These are phyloP conservation scores for Russula abietina DNA, from an alignment of 768 basidiomycete genomes.

Conservation along the genomic window DNA sequence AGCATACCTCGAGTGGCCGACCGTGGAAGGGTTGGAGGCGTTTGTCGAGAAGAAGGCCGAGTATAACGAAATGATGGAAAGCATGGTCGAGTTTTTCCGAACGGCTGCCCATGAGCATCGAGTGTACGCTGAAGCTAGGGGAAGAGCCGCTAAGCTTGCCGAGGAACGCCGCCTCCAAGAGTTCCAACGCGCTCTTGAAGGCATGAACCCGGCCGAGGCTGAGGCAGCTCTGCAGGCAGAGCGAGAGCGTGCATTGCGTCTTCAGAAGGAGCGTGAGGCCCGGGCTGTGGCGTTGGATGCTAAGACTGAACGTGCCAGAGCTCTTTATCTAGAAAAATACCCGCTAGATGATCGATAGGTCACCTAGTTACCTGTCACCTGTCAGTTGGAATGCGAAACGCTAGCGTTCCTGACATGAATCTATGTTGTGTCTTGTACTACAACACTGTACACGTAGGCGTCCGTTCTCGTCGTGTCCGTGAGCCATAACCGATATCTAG, in stretches of 20 bases:
- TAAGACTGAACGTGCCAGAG: neutral
- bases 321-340: neutral
- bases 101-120: neutral
- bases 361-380: no score
- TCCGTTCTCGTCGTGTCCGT: neutral
- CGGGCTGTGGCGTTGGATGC: neutral
- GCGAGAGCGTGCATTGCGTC: neutral
- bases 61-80: neutral
- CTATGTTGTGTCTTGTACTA: neutral
- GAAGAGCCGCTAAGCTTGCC: neutral
- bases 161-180: conserved; percentile 2
- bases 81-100: neutral
- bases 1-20: conserved; percentile 13
- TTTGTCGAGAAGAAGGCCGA: conserved; percentile 11
- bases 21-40: conserved; percentile 8
- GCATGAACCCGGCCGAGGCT: neutral
- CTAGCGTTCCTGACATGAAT: neutral
- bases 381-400: neutral
- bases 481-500: neutral
- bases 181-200: neutral
- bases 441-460: neutral
- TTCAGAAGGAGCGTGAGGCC: conserved; percentile 1
- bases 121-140: neutral
- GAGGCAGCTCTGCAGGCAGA: neutral
- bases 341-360: neutral